Base-by-base conservation (phyloP, 495 filamentous ascomycete genomes). In the Penicillium paradoxum region DNA sequence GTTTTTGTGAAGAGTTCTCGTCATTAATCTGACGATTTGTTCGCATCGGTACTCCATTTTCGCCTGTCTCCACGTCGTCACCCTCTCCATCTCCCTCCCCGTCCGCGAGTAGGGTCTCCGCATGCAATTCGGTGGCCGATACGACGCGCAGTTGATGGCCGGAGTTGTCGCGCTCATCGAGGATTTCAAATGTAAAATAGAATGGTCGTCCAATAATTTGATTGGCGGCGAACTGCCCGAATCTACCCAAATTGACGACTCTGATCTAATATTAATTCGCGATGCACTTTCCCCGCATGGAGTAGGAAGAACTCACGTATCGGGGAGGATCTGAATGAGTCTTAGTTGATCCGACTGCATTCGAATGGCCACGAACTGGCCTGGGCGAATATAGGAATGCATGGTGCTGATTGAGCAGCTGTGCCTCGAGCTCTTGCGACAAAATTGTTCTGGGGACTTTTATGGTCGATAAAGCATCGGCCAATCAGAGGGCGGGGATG, bases 181-280 rank as follows among this genome's bases (percentile, higher is more conserved):
- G 78, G 9, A 98, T 73, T 64, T 98, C 93, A 64, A 86, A 98
- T 6, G 90, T 96, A 41, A 93, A 74, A 71, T 96, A 80, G 69
- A 89, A 96, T 0, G 93, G 93, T 14, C 93, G 84, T 10, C 88
- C 87, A 33, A 98, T 78, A 30, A 98, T 80, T 15, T 88, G 79
- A 61, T 97, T 96, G 5, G 88, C 79, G 18, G 88, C 83, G 60
- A 97, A 96, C 2, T 78, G 79, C 46, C 95, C 93, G 63, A 88
- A 95, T 81, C 95, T 96, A 29, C 90, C 91, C 25, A 96, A 73
- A 11, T 83, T 88, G 43, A 96, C 86, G 22, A 80, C 85, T 17
- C 91, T 97, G 62, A 17, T 49, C 42, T n/a, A 18, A 38, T 48
- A 54, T 66, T 45, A 73, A 58, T 47, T 40, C 40, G 39, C 37